Conservation (phyloP, 495 filamentous ascomycete species). For the Xylaria acuta region DNA sequence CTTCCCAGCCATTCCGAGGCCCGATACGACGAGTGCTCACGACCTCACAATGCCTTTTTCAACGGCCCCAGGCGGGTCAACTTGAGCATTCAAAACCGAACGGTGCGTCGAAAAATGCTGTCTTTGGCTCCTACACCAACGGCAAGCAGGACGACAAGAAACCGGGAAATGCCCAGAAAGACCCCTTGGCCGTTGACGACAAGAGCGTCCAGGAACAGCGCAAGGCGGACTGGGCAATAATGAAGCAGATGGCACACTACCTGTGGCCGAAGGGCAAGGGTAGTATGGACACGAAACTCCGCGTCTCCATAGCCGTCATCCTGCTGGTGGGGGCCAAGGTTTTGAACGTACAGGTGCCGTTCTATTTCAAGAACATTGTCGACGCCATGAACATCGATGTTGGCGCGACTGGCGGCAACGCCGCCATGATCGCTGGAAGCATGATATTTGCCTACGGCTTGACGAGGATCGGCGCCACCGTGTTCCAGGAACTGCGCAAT, state of each 20-base stretch:
- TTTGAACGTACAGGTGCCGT: slow-evolving; percentile 95
- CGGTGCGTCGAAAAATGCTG: background rate
- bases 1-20: background rate
- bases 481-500: slow-evolving; percentile 92
- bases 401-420: slow-evolving; percentile 78
- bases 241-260: slow-evolving; percentile 96
- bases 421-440: slow-evolving; percentile 84
- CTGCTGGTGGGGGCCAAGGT: slow-evolving; percentile 91
- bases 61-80: slow-evolving; percentile 1
- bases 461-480: slow-evolving; percentile 82
- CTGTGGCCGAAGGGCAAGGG: slow-evolving; percentile 91
- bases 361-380: slow-evolving; percentile 98
- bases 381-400: slow-evolving; percentile 98
- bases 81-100: background rate
- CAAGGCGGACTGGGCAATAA: slow-evolving; percentile 97
- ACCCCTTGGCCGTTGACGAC: slow-evolving; percentile 50
- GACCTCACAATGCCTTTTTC: background rate
- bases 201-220: slow-evolving; percentile 82
- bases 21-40: slow-evolving; percentile 25
- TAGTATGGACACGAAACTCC: slow-evolving; percentile 78
- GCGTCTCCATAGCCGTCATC: slow-evolving; percentile 80
- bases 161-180: slow-evolving; percentile 31
- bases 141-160: slow-evolving; percentile 17
- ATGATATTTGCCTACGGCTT: slow-evolving; percentile 93
- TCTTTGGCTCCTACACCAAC: slow-evolving; percentile 25